Base-by-base conservation (phyloP, 768 basidiomycete species). In the Boletus fagicola region DNA sequence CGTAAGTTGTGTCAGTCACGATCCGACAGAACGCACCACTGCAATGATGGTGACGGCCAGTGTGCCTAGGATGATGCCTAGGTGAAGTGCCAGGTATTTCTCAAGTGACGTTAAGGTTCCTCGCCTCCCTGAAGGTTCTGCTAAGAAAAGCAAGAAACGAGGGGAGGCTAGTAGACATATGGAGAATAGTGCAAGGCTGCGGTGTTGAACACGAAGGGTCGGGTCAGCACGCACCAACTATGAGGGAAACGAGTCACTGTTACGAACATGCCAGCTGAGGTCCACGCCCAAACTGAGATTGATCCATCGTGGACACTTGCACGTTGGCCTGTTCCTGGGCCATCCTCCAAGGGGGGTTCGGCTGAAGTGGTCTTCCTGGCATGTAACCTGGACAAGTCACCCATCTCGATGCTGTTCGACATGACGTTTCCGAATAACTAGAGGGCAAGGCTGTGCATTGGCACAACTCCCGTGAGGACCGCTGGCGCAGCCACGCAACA, bases 111-210 rank as follows among this genome's bases (percentile, higher is more conserved):
- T 88, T 49, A 90, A 77, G 20, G 71, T 63, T 31, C 71, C 72
- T 47, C 78, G 75, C 12, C 73, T 73, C 10, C 71, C 71, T 48
- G 75, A 71, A 3, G 80, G 74, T 54, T 80, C 79, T 13, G 87
- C 78, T 52, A 89, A 72, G 69, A 91, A 90, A 50, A 90, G 79
- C 33, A 91, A 74, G 49, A 91, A 67, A 30, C 83, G 80, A 53
- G 90, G 89, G 58, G 78, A 87, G 33, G 82, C 64, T 4, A 80
- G 65, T 48, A 84, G 72, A 62, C 72, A 72, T 26, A 68, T 51
- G 45, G 78, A 72, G 52, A 76, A 64, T 1, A 69, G 18, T 18
- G 64, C 59, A n/a, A 79, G 57, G 57, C 77, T 80, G 59, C 24
- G 28, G 50, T 24, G 49, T 49, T 48, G 35, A 18, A 42, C 5